phyloP scores from a whole-genome alignment of 345 rosid species.

The Sisymbrium irio region DNA sequence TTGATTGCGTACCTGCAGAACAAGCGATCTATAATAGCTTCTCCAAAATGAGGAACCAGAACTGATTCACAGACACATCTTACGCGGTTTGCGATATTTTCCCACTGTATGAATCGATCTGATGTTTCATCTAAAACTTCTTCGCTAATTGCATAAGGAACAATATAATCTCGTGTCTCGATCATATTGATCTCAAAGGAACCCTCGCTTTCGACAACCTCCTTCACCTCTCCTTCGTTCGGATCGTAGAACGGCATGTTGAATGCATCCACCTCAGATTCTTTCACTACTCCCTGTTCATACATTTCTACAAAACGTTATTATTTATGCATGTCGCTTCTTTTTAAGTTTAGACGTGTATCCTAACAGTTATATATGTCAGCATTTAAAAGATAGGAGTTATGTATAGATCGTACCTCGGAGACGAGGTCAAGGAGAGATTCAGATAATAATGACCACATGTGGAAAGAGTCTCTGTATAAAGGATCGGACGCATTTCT shows the following conservation, averaged over 20 bases:
- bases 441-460: slow-evolving; percentile 8
- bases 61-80: not conserved
- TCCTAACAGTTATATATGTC: not conserved
- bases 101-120: not conserved
- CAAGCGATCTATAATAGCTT: slow-evolving; percentile 1
- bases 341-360: no score
- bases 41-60: slow-evolving; percentile 6
- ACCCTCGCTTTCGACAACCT: slow-evolving; percentile 26
- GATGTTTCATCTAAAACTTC: not conserved
- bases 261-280: slow-evolving; percentile 18
- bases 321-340: not conserved
- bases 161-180: not conserved
- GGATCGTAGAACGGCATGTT: slow-evolving; percentile 32
- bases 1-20: not conserved
- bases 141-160: not conserved
- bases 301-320: not conserved
- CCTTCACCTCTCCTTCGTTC: slow-evolving; percentile 16
- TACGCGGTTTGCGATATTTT: not conserved
- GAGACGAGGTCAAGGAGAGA: slow-evolving; percentile 33
- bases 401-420: slow-evolving; percentile 24
- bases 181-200: slow-evolving; percentile 22
- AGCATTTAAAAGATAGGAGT: not conserved
- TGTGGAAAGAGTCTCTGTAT: not conserved
- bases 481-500: slow-evolving; percentile 34
- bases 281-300: slow-evolving; percentile 33